phyloP scores from a whole-genome alignment of 2,329 filamentous ascomycete genomes.

The Microdochium trichocladiopsis region DNA sequence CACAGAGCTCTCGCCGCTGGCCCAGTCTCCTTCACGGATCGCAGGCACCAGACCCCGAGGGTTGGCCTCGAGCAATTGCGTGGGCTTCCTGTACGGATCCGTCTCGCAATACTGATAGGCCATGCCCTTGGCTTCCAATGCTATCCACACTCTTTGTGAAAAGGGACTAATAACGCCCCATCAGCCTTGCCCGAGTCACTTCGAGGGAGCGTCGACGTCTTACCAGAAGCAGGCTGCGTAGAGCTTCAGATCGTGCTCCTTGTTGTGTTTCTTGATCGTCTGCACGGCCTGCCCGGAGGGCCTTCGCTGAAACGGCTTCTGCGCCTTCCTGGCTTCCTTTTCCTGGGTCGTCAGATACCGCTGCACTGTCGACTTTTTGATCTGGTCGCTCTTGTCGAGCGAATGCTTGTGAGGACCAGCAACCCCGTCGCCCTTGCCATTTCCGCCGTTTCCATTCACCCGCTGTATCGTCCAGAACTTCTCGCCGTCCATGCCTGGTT shows the following conservation, averaged over 20 bases:
- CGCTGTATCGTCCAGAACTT: constrained; percentile 69
- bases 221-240: constrained; percentile 83
- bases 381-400: constrained; percentile 65
- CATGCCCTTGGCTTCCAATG: constrained; percentile 71
- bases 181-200: constrained; percentile 4
- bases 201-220: constrained; percentile 11
- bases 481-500: constrained; percentile 38
- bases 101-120: constrained; percentile 83
- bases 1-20: constrained; percentile 73
- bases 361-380: constrained; percentile 75
- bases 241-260: constrained; percentile 65
- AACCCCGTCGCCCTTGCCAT: constrained; percentile 63
- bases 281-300: constrained; percentile 63
- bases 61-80: constrained; percentile 62
- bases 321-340: constrained; percentile 56
- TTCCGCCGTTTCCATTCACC: constrained; percentile 69
- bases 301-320: constrained; percentile 66
- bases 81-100: constrained; percentile 68
- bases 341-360: constrained; percentile 57
- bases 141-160: constrained; percentile 85
- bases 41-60: constrained; percentile 70
- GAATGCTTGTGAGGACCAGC: constrained; percentile 69
- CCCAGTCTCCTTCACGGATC: constrained; percentile 72
- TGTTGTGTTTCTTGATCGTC: constrained; percentile 64
- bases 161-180: constrained; percentile 54